These are phyloP conservation scores for Phalaenopsis hybrid DNA, from an alignment of 116 monocot genomes.

Conservation along the genomic window DNA sequence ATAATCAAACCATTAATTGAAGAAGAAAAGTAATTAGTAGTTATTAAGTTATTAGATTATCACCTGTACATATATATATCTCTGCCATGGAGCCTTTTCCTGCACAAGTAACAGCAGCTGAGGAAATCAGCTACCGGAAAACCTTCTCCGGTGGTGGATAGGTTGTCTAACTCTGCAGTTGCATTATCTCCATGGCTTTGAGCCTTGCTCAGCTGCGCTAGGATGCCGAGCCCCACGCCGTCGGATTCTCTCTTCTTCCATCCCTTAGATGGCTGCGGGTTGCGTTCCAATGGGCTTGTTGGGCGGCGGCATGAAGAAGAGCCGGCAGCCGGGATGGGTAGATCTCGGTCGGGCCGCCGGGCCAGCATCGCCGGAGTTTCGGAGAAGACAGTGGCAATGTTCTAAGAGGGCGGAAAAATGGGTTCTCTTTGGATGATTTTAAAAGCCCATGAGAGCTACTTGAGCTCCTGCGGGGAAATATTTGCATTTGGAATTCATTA, in stretches of 20 bases:
- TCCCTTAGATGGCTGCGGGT: constrained; percentile 28
- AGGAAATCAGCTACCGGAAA: constrained; percentile 38
- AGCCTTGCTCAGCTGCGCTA: constrained; percentile 13
- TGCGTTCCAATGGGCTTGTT: constrained; percentile 34
- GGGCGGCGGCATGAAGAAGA: not conserved
- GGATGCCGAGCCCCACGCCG: constrained; percentile 46
- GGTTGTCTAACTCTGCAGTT: not conserved
- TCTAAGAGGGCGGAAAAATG: not conserved
- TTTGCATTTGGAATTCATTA: too few species aligned
- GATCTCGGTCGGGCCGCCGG: not conserved
- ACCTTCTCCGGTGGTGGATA: not conserved
- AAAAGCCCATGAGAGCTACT: too few species aligned
- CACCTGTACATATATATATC: constrained; percentile 78
- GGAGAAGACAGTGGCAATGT: not conserved
- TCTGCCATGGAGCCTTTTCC: constrained; percentile 38
- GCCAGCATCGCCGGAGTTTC: not conserved
- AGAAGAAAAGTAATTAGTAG: too few species aligned
- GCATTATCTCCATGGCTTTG: too few species aligned
- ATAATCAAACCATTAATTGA: too few species aligned
- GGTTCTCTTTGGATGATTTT: too few species aligned
- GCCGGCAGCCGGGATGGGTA: not conserved
- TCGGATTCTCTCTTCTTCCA: constrained; percentile 52
- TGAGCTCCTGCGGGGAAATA: too few species aligned
- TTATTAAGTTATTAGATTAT: too few species aligned
- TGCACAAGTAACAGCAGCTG: constrained; percentile 35